phyloP scores from a whole-genome alignment of 106 monocot species.

The Iris macrosiphon region DNA sequence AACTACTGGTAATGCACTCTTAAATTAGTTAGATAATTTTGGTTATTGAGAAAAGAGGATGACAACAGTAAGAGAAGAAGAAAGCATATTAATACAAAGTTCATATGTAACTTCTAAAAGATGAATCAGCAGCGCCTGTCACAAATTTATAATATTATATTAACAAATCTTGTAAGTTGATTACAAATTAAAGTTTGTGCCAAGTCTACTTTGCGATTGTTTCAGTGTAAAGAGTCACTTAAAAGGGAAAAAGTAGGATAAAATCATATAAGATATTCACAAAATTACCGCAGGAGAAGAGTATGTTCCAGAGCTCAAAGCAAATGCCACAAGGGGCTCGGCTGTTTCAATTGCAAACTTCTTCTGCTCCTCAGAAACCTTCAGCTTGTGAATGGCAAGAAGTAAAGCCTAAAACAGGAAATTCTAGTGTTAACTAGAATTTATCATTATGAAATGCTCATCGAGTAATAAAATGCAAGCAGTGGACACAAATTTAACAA shows the following conservation, averaged over 20 bases:
- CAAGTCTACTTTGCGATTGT: too few species aligned
- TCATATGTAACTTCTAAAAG: too few species aligned
- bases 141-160: too few species aligned
- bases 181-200: too few species aligned
- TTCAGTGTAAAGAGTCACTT: too few species aligned
- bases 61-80: too few species aligned
- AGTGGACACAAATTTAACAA: background rate
- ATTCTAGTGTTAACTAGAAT: background rate
- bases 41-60: too few species aligned
- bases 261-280: background rate
- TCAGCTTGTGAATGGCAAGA: slow-evolving; percentile 78
- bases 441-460: background rate
- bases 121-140: too few species aligned
- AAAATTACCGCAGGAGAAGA: slow-evolving; percentile 83
- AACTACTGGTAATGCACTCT: too few species aligned
- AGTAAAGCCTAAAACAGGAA: slow-evolving; percentile 40
- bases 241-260: background rate
- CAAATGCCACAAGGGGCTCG: slow-evolving; percentile 69
- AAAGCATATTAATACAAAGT: too few species aligned
- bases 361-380: slow-evolving; percentile 66
- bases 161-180: too few species aligned
- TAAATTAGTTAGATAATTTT: too few species aligned
- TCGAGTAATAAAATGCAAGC: background rate
- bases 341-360: slow-evolving; percentile 39
- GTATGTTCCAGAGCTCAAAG: slow-evolving; percentile 76